These are phyloP conservation scores for Quercus ilex DNA, from an alignment of 306 rosid species.

Conservation along the genomic window DNA sequence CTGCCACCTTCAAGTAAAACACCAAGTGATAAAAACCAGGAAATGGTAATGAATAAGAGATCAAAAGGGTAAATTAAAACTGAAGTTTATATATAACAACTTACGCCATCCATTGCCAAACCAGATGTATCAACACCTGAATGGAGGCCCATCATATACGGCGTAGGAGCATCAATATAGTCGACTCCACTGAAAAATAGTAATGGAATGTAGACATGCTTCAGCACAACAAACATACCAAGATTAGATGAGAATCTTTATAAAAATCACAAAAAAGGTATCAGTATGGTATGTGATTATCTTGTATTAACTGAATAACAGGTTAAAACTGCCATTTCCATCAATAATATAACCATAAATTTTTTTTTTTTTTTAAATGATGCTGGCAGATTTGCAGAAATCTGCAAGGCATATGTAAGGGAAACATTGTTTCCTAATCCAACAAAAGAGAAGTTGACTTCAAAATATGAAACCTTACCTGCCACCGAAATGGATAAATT, in stretches of 20 bases:
- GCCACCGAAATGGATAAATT: constrained; percentile 97
- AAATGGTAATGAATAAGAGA: constrained; percentile 10
- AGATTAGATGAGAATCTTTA: constrained; percentile 42
- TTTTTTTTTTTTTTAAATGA: not conserved
- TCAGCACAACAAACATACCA: constrained; percentile 53
- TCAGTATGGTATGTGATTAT: constrained; percentile 12
- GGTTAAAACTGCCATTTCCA: not conserved
- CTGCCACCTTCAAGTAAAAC: not conserved
- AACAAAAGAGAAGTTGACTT: not conserved
- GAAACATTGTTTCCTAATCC: constrained; percentile 4
- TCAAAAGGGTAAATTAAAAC: constrained; percentile 9
- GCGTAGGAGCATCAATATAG: constrained; percentile 99
- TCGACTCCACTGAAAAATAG: constrained; percentile 99
- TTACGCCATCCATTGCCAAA: constrained; percentile 89
- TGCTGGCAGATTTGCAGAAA: constrained; percentile 1
- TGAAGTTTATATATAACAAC: constrained; percentile 31
- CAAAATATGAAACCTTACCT: constrained; percentile 50
- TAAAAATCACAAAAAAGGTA: constrained; percentile 15
- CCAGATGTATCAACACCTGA: constrained; percentile 87
- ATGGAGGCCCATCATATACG: constrained; percentile 99
- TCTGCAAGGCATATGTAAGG: constrained; percentile 2
- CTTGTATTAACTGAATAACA: constrained; percentile 14
- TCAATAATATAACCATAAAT: not conserved
- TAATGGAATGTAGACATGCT: constrained; percentile 99
- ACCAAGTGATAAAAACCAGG: not conserved